These are phyloP conservation scores for Dipteronia sinensis DNA, from an alignment of 345 rosid species.

Conservation along the genomic window DNA sequence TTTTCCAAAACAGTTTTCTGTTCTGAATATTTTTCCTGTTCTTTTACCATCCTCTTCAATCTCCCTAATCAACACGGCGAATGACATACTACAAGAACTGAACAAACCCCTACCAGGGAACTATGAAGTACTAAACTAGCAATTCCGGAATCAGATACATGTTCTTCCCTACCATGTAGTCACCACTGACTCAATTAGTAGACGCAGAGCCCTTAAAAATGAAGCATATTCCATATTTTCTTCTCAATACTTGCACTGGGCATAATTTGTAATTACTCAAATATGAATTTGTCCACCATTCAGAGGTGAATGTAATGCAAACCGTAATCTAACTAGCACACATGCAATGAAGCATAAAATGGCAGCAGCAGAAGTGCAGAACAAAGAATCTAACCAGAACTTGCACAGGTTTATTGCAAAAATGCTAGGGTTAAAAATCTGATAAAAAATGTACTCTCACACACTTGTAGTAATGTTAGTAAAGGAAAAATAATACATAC, in stretches of 20 bases:
- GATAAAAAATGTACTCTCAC: background rate
- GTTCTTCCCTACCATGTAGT: background rate
- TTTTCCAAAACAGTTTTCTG: background rate
- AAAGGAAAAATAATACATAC: background rate
- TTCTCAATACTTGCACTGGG: background rate
- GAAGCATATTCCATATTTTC: background rate
- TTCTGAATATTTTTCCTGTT: background rate
- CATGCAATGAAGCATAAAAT: background rate
- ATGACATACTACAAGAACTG: background rate
- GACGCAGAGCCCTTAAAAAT: conserved; percentile 10
- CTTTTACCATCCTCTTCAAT: background rate
- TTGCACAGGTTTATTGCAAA: background rate
- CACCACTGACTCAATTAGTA: background rate
- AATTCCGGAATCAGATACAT: background rate
- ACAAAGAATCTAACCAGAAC: background rate
- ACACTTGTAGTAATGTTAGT: background rate
- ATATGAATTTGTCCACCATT: background rate
- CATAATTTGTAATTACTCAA: background rate
- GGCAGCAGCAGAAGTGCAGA: background rate
- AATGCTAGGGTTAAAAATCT: background rate
- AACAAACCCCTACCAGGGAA: background rate
- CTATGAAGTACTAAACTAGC: background rate
- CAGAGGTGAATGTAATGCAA: background rate
- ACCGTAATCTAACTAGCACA: background rate
- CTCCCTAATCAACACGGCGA: background rate